These are phyloP conservation scores for Wallacemonas rigidus DNA, from an alignment of 208 protist species.

Conservation along the genomic window DNA sequence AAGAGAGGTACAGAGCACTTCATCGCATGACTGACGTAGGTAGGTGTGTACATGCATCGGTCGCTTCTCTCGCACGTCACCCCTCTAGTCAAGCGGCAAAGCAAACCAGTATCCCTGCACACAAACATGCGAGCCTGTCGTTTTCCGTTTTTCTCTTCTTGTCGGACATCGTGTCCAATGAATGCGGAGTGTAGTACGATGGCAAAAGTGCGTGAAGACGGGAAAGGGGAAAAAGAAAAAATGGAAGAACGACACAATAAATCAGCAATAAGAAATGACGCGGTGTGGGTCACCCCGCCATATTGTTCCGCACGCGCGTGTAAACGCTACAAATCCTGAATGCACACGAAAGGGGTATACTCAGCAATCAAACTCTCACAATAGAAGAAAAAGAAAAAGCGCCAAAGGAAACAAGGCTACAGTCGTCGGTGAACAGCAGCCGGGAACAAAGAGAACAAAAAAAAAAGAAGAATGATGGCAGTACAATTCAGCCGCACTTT, in stretches of 20 bases:
- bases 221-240: neutral
- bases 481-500: neutral
- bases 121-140: too few relatives aligned
- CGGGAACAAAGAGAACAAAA: neutral
- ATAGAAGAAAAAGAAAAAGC: neutral
- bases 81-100: too few relatives aligned
- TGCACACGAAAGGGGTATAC: too few relatives aligned
- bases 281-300: too few relatives aligned
- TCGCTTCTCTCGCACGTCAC: too few relatives aligned
- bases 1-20: too few relatives aligned
- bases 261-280: neutral
- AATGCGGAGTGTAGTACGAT: neutral
- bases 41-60: too few relatives aligned
- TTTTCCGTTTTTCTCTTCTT: too few relatives aligned
- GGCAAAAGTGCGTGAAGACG: neutral
- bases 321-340: neutral
- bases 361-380: neutral
- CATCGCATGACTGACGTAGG: too few relatives aligned
- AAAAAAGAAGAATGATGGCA: neutral
- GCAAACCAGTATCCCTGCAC: too few relatives aligned
- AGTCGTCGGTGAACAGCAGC: neutral
- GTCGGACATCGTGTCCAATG: too few relatives aligned
- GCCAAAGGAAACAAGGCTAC: neutral
- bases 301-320: neutral
- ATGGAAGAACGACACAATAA: neutral